Percentiles rank a stretch among this genome's conserved stretches.
Conservation (phyloP, 805 yeast species). For the Ogataea angusta region DNA sequence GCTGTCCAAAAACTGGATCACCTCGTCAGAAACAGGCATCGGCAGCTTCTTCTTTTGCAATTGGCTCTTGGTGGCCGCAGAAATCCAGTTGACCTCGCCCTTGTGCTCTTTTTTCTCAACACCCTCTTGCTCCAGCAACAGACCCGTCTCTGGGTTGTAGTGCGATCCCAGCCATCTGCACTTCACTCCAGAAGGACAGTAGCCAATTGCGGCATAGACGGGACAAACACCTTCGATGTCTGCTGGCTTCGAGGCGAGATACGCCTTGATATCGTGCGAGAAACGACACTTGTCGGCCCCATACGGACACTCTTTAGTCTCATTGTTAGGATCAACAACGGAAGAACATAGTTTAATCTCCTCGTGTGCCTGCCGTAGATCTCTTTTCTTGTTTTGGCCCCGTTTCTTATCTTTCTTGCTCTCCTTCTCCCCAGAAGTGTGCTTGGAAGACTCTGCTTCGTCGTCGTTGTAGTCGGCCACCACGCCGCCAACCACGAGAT, state of each 20-base stretch:
- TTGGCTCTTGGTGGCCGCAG: constrained; percentile 40
- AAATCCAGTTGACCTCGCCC: constrained; percentile 65
- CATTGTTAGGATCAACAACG: constrained; percentile 51
- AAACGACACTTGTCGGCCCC: constrained; percentile 73
- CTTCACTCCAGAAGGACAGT: constrained; percentile 88
- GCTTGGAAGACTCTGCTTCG: constrained; percentile 45
- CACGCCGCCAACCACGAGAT: constrained; percentile 36
- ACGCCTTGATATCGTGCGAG: constrained; percentile 69
- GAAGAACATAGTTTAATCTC: constrained; percentile 62
- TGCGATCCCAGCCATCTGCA: constrained; percentile 90
- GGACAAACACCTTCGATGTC: constrained; percentile 85
- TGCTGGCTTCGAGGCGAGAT: constrained; percentile 59
- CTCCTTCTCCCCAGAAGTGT: constrained; percentile 30
- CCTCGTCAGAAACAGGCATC: constrained; percentile 54
- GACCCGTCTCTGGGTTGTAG: constrained; percentile 43
- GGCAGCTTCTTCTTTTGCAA: constrained; percentile 62
- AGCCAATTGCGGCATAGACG: constrained; percentile 74
- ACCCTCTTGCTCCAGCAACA: constrained; percentile 45
- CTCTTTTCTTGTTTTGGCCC: constrained; percentile 50
- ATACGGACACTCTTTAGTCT: constrained; percentile 47
- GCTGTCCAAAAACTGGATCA: constrained; percentile 63
- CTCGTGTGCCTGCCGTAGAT: constrained; percentile 66
- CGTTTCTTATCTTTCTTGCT: constrained; percentile 40
- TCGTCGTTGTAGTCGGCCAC: constrained; percentile 38
- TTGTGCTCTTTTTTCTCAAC: constrained; percentile 23